Percentiles rank a stretch among this genome's conserved stretches.
These are phyloP conservation scores for Fomitopsis palustris DNA, from an alignment of 1,284 basidiomycete species.

Conservation along the genomic window DNA sequence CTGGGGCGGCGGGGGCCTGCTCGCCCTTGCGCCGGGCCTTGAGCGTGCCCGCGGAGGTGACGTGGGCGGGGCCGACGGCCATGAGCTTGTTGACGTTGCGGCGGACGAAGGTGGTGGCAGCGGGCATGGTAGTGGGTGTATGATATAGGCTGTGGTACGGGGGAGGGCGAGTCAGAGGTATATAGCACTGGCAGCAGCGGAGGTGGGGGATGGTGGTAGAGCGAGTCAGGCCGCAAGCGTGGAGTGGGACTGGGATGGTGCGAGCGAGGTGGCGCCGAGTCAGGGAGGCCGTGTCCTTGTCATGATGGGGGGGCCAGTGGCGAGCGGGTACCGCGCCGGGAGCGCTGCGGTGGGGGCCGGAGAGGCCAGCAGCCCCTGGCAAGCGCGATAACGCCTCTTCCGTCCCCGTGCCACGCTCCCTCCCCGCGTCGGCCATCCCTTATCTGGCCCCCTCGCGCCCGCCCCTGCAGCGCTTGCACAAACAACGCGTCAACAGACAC, in stretches of 20 bases:
- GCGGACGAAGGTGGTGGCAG: conserved; percentile 1
- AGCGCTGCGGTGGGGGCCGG: neutral
- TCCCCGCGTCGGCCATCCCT: too few species aligned
- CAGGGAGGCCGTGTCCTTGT: neutral
- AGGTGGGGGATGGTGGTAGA: neutral
- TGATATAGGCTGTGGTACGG: neutral
- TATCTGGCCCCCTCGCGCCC: too few species aligned
- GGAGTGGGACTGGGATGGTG: neutral
- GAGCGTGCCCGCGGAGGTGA: neutral
- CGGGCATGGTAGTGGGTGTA: conserved; percentile 8
- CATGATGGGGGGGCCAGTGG: neutral
- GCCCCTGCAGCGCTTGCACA: too few species aligned
- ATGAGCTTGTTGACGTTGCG: neutral
- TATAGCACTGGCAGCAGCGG: neutral
- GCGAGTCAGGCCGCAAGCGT: neutral
- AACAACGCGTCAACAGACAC: too few species aligned
- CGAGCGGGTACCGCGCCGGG: conserved; percentile 1
- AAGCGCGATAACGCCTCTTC: neutral
- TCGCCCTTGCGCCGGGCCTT: neutral
- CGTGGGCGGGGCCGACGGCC: neutral
- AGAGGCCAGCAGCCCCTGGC: neutral
- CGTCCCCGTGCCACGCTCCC: neutral
- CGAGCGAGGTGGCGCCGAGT: neutral
- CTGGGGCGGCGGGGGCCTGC: neutral
- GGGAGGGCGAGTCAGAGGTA: neutral